These are phyloP conservation scores for Stentor roeselii DNA, from an alignment of 73 alveolate genomes.

Conservation along the genomic window DNA sequence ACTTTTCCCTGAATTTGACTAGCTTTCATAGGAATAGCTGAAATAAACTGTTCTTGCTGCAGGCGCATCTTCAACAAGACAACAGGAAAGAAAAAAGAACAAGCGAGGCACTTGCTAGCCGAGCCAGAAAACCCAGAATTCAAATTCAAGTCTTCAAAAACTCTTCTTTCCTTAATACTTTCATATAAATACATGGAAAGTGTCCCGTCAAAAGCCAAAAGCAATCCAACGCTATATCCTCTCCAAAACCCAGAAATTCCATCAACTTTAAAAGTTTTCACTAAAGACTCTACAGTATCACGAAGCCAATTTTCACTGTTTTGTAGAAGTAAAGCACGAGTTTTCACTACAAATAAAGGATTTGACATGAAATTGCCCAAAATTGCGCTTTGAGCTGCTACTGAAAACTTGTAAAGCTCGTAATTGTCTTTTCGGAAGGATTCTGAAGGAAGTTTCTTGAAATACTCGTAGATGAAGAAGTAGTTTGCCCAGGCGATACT, in stretches of 20 bases:
- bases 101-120: neutral
- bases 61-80: neutral
- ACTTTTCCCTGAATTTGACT: neutral
- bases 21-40: neutral
- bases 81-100: conserved; percentile 2
- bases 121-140: neutral
- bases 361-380: neutral
- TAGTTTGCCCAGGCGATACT: conserved; percentile 18
- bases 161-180: neutral
- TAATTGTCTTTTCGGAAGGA: neutral
- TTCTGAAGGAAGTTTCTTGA: conserved; percentile 14
- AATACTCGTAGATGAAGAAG: neutral
- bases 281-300: neutral
- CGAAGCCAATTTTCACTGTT: conserved; percentile 13
- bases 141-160: neutral
- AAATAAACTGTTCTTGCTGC: neutral
- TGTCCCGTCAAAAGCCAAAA: neutral
- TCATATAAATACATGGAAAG: conserved; percentile 10
- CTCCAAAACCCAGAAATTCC: conserved; percentile 21
- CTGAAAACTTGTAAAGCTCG: conserved; percentile 5
- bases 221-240: neutral
- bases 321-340: neutral
- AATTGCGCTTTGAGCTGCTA: conserved; percentile 12
- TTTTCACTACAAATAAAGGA: conserved; percentile 18
- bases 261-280: conserved; percentile 18